These are phyloP conservation scores for Collybiopsis confluens DNA, from an alignment of 768 basidiomycete species.

Conservation along the genomic window DNA sequence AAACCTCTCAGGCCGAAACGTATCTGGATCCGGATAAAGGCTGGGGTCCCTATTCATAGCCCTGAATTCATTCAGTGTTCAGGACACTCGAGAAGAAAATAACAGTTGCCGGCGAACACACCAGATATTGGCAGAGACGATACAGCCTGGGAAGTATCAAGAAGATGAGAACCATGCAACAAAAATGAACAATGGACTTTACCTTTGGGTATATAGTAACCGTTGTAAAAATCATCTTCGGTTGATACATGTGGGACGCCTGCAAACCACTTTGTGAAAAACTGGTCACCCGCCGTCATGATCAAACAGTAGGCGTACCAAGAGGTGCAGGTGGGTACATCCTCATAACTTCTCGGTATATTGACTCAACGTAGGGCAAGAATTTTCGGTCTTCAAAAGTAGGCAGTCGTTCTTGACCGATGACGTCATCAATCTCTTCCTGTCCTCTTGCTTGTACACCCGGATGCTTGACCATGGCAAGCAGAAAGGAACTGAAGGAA, in stretches of 20 bases:
- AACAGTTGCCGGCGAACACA: too few relatives aligned
- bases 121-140: conserved; percentile 15
- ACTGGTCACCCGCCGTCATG: too few relatives aligned
- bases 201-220: conserved; percentile 19
- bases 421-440: conserved; percentile 21
- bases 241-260: conserved; percentile 19
- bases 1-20: background rate
- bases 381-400: background rate
- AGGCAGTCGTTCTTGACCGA: background rate
- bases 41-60: conserved; percentile 9
- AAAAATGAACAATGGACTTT: too few relatives aligned
- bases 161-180: background rate
- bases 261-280: background rate
- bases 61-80: background rate
- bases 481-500: conserved; percentile 17
- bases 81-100: background rate
- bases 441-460: conserved; percentile 19
- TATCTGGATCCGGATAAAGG: conserved; percentile 7
- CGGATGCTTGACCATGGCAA: conserved; percentile 22
- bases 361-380: background rate
- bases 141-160: conserved; percentile 12
- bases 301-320: background rate
- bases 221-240: conserved; percentile 22
- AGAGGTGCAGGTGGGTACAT: background rate
- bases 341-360: background rate